Evolutionary conservation across 2,329 filamentous ascomycete species (phyloP), one percentile per base, ranked within the genome.

Genomic region (Phyllosticta citrichinensis): DNA sequence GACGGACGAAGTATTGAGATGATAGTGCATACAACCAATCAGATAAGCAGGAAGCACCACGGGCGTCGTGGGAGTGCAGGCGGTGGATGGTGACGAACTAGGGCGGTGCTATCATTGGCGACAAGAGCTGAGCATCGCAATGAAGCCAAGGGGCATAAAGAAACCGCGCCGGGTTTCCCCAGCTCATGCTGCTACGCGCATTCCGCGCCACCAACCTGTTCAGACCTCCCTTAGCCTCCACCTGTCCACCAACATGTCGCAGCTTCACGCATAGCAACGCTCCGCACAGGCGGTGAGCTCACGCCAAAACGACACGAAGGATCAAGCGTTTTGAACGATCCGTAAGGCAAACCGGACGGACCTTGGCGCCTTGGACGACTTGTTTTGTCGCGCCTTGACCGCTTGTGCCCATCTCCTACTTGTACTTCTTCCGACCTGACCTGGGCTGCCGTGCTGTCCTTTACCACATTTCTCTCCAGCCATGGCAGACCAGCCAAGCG

Each of bases 401-500:
- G 40, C 25, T 52, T 22, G 58, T 53, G 53, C 52, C 22, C 22
- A 22, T 22, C 22, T 47, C 40, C 55, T 54, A 25, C 10, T 27
- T 20, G 6, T 19, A 33, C 17, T 3, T 35, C 51, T 10, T 6
- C 22, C 25, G 10, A 19, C 14, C 27, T 55, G 52, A 6, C 22
- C 11, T 52, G 12, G 12, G 20, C 50, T 25, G n/a, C 30, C 20
- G 17, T 27, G 17, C 19, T 17, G 20, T 40, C 53, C 30, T 52
- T 6, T 6, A 30, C 27, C 27, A 30, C 53, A 17, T 35, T 12
- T 50, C 59, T 24, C 30, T 33, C 19, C 35, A 11, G 19, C 60
- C 22, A 62, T 62, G 60, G 19, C 52, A 1, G 52, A 59, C 20
- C 56, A 59, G 10, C 30, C 65, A n/a, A 70, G 66, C 58, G 12